Percentiles rank a stretch among this genome's conserved stretches.
Evolutionary conservation across 192 early-diverging fungal species (phyloP).

Genomic region (Rhizophagus sp.): DNA sequence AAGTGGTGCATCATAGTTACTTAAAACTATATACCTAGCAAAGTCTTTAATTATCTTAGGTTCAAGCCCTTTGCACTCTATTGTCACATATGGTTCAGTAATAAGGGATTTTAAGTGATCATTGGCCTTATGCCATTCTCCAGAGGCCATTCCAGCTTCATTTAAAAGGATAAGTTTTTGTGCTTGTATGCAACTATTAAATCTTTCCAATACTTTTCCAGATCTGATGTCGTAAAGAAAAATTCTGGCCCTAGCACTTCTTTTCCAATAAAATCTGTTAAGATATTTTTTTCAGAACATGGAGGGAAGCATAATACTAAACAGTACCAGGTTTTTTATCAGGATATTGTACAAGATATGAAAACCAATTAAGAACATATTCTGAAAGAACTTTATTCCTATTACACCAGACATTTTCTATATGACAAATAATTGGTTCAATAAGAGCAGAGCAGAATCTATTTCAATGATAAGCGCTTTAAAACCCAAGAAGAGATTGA

Average conservation of each 20-base stretch:
- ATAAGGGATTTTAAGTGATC: conserved; percentile 23
- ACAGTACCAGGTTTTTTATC: too few species aligned
- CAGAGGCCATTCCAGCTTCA: neutral
- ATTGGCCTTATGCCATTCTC: neutral
- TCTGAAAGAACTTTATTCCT: neutral
- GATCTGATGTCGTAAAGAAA: conserved; percentile 8
- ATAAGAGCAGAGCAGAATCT: conserved; percentile 14
- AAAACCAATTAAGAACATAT: conserved; percentile 10
- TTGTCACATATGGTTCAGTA: neutral
- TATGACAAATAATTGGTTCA: conserved; percentile 18
- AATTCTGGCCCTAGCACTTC: neutral
- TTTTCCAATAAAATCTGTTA: conserved; percentile 10
- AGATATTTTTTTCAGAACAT: neutral
- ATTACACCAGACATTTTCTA: conserved; percentile 13
- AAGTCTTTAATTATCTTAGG: neutral
- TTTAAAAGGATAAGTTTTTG: neutral
- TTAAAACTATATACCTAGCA: conserved; percentile 2
- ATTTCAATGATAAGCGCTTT: neutral
- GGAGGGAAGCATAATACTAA: too few species aligned
- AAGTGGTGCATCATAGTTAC: conserved; percentile 14
- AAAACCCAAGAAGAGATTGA: neutral
- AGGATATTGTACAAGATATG: neutral
- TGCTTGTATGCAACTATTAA: conserved; percentile 17
- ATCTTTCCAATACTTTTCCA: conserved; percentile 17
- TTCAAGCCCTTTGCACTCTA: neutral